Evolutionary conservation across 148 eudicot genomes (phyloP).

Genomic region (Pouteria glomerata): DNA sequence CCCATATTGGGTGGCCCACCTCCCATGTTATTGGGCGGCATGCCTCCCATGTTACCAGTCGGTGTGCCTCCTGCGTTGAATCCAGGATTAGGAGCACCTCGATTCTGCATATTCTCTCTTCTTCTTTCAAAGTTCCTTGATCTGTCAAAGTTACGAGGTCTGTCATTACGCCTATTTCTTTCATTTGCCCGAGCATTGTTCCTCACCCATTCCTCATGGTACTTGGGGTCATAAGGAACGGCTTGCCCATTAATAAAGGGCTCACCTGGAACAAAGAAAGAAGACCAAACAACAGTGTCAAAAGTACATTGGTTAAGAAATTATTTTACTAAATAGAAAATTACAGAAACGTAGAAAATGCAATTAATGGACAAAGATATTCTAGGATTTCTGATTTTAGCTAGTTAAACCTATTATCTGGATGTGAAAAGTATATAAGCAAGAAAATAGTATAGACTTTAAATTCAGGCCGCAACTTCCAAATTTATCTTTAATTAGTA

Average conservation of each 20-base stretch:
- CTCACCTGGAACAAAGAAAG: conserved; percentile 53
- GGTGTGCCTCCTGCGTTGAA: conserved; percentile 12
- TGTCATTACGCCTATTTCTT: conserved; percentile 82
- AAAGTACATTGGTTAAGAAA: no score
- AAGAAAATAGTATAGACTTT: no score
- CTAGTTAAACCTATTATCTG: no score
- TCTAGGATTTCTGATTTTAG: no score
- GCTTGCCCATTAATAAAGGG: conserved; percentile 91
- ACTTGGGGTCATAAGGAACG: conserved; percentile 94
- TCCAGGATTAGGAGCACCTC: conserved; percentile 16
- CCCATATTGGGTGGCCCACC: conserved; percentile 15
- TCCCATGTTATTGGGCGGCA: conserved; percentile 26
- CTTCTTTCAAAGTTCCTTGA: conserved; percentile 82
- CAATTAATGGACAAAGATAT: no score
- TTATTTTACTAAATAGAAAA: background rate
- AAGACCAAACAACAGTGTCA: background rate
- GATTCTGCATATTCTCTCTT: conserved; percentile 46
- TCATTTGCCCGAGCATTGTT: conserved; percentile 88
- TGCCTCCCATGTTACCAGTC: conserved; percentile 11
- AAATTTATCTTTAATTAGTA: no score
- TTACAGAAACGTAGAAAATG: no score
- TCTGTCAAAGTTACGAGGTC: conserved; percentile 80
- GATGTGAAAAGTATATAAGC: no score
- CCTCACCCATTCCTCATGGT: conserved; percentile 95
- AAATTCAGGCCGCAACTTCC: no score